phyloP scores from a whole-genome alignment of 768 basidiomycete genomes.

The Mycena galopus region DNA sequence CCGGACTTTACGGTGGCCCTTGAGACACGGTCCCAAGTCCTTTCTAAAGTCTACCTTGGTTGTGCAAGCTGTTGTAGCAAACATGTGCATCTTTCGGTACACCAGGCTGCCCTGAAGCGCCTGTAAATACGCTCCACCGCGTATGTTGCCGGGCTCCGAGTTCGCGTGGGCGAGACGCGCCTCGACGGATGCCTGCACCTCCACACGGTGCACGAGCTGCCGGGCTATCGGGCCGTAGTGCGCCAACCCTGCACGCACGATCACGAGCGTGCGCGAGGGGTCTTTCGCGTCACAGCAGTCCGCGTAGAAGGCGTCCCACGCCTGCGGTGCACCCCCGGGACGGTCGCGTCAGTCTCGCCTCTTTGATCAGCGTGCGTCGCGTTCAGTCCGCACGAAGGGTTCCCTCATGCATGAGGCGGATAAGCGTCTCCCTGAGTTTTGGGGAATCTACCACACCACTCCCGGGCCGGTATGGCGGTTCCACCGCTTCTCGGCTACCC shows the following conservation, averaged over 20 bases:
- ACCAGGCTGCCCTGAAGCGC: slow-evolving; percentile 9
- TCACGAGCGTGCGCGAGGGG: background rate
- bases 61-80: too few species aligned
- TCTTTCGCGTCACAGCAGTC: background rate
- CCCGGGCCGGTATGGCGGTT: too few species aligned
- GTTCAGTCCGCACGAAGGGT: background rate
- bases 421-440: background rate
- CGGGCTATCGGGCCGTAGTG: background rate
- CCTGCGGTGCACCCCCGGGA: background rate
- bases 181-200: slow-evolving; percentile 7
- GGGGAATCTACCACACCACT: background rate
- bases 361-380: background rate
- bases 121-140: background rate
- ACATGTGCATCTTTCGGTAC: background rate
- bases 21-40: too few species aligned
- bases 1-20: too few species aligned
- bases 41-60: too few species aligned
- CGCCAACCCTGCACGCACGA: background rate
- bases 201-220: slow-evolving; percentile 3
- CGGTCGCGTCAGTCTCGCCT: too few species aligned
- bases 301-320: background rate
- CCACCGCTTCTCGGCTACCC: background rate
- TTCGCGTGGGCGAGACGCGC: background rate
- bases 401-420: background rate
- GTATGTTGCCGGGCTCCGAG: background rate